These are phyloP conservation scores for Neofusicoccum laricinum DNA, from an alignment of 2,329 filamentous ascomycete genomes.

Conservation along the genomic window DNA sequence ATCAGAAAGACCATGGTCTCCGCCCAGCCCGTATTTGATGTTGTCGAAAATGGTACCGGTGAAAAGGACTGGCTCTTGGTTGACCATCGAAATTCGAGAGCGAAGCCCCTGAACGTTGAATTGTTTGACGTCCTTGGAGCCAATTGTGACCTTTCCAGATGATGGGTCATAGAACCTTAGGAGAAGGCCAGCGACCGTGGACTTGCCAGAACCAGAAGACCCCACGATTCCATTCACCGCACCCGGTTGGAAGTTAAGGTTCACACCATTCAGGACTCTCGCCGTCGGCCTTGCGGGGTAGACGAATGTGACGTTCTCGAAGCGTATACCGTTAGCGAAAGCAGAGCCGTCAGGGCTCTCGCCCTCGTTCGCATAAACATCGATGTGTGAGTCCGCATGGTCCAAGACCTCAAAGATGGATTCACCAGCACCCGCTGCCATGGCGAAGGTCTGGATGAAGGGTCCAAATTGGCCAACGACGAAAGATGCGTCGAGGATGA, in stretches of 20 bases:
- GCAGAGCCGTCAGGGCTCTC: constrained; percentile 20
- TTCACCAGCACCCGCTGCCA: constrained; percentile 52
- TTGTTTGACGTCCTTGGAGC: constrained; percentile 25
- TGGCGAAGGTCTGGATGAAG: constrained; percentile 55
- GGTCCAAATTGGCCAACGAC: constrained; percentile 63
- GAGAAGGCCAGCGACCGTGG: constrained; percentile 43
- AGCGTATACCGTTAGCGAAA: constrained; percentile 39
- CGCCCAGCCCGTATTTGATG: constrained; percentile 34
- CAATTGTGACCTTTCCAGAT: constrained; percentile 34
- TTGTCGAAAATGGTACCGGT: constrained; percentile 36
- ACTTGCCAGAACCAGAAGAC: constrained; percentile 45
- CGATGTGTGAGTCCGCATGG: constrained; percentile 36
- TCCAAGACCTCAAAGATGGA: constrained; percentile 46
- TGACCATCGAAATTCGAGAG: constrained; percentile 32
- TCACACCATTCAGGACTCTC: constrained; percentile 38
- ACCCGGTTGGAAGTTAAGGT: constrained; percentile 35
- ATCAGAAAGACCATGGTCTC: constrained; percentile 46
- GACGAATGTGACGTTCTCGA: constrained; percentile 41
- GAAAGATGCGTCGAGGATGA: constrained; percentile 63
- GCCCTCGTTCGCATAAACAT: constrained; percentile 35
- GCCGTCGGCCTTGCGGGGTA: constrained; percentile 44
- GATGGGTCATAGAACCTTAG: constrained; percentile 39
- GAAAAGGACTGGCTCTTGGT: constrained; percentile 33
- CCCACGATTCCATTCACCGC: constrained; percentile 47
- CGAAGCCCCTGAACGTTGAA: constrained; percentile 33